Evolutionary conservation across 106 monocot species (phyloP), one percentile per base, ranked within the genome.

Genomic region (Hemerocallis citrina): DNA sequence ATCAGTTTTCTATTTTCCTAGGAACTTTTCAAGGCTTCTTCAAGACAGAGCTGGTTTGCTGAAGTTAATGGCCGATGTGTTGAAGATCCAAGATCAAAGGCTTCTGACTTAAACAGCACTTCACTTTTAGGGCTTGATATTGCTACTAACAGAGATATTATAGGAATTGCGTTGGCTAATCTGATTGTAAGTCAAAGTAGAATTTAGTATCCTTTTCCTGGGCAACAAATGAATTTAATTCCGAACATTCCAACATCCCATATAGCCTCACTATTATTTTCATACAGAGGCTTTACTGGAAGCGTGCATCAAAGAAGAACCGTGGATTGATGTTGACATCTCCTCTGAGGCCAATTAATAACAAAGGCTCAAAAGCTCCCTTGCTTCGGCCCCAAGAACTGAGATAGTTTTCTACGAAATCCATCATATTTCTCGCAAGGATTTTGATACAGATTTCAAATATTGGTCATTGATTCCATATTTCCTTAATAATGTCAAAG

Each of bases 251-350:
- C 23, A 7, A 27, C 36, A 48, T 59, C 3, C 49, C 35, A 10
- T 37, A n/a, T n/a, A 40, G 23, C 20, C n/a, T 50, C 40, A 31
- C 21, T 31, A 16, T 31, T 49, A 15, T 38, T 40, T 64, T 10
- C 13, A 6, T 61, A 14, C 65, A 87, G 86, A 87, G 86, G 64
- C 75, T 87, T 69, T 66, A 87, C 48, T 87, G 86, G 86, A 87
- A 82, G 55, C 74, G 82, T 64, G 78, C 86, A 44, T 87, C 82
- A 21, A 87, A 46, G 62, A 60, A 14, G 13, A 87, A 72, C 40
- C 75, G 47, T 70, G 86, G 86, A 14, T 48, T 87, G 64, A 75
- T 87, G 86, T 35, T 82, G 45, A 87, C 75, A 59, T 82, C 86
- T 38, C 86, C 86, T 25, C 75, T 87, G 31, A 74, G 77, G 63